Evolutionary conservation across 176 grass and related monocot species (phyloP), one percentile per base, ranked within the genome.

Genomic region (Avena sativa): DNA sequence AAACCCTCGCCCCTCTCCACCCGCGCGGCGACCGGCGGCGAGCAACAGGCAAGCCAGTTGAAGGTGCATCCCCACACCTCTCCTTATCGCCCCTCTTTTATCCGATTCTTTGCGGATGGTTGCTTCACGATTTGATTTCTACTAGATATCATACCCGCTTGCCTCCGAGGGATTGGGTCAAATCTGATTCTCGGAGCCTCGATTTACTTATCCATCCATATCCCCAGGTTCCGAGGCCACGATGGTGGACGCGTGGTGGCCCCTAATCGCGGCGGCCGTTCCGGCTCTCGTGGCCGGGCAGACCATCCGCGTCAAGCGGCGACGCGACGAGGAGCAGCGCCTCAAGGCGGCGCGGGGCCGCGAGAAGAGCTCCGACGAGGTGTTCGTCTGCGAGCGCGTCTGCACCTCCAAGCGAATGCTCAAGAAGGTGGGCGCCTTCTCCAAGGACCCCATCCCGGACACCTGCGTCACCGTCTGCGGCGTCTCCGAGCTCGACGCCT

Each of bases 391-490:
- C 87, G 92, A 97, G 78, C 90, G 92, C 79, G 92, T 97, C 4
- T 97, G 95, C 78, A 97, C 90, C 51, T 97, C 95, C 49, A 97
- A 97, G 88, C 51, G 95, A n/a, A 94, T 97, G 95, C 80, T 97
- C 76, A 97, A 94, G 72, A 97, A 97, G 79, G 90, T 94, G 9
- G 95, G 95, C 14, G 92, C 95, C 13, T 97, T 97, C 84, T 97
- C 95, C 74, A 94, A 97, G 88, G 95, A 97, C 81, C 95, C 95
- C 20, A 92, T 92, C 72, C 95, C 95, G 17, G 95, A 97, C 71
- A 97, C 95, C 58, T 97, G 95, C 76, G 95, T 97, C 73, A 97
- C 95, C 49, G 92, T 97, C 44, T 97, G 95, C 65, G 95, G 95
- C 47, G 92, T 94, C 77, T 94, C 92, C 78, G 92, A 94, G 73